Percentiles rank a stretch among this genome's conserved stretches.
phyloP scores from a whole-genome alignment of 2,329 filamentous ascomycete species.

The Calonectria hongkongensis region DNA sequence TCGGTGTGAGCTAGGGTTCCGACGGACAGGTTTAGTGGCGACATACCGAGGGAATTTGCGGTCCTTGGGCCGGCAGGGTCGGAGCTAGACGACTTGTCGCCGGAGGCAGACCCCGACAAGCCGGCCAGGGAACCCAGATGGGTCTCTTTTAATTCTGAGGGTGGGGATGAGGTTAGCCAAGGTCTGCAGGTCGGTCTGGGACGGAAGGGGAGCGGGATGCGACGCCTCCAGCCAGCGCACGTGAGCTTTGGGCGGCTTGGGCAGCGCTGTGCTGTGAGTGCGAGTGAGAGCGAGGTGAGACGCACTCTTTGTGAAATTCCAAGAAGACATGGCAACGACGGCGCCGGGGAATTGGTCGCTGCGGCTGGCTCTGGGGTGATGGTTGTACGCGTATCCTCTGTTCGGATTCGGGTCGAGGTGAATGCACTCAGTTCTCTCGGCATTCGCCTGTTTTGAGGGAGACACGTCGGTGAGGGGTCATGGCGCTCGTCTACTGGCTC shows the following conservation, averaged over 20 bases:
- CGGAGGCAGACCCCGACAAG: slow-evolving; percentile 34
- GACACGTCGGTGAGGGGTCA: slow-evolving; percentile 23
- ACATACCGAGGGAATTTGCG: slow-evolving; percentile 26
- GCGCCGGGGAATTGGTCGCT: background rate
- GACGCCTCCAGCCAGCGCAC: background rate
- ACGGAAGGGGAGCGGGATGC: slow-evolving; percentile 7
- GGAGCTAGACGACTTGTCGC: slow-evolving; percentile 18
- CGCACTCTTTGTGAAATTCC: slow-evolving; percentile 21
- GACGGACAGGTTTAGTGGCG: background rate
- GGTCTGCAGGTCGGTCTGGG: slow-evolving; percentile 11
- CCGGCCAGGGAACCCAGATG: slow-evolving; percentile 31
- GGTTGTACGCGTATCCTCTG: slow-evolving; percentile 18
- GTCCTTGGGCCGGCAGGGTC: slow-evolving; percentile 5
- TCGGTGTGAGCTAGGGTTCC: slow-evolving; percentile 3
- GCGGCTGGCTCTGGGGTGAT: background rate
- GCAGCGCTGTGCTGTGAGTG: background rate
- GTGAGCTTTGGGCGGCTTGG: background rate
- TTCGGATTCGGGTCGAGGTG: slow-evolving; percentile 11
- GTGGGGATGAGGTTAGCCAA: slow-evolving; percentile 25
- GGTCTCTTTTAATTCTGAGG: slow-evolving; percentile 37
- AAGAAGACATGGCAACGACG: slow-evolving; percentile 17
- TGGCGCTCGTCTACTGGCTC: slow-evolving; percentile 12
- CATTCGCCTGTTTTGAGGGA: slow-evolving; percentile 28
- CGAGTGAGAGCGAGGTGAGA: background rate
- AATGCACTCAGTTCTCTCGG: slow-evolving; percentile 12